Percentiles rank a stretch among this genome's conserved stretches.
Conservation (phyloP, 345 rosid species). For the Bretschneidera sinensis region DNA sequence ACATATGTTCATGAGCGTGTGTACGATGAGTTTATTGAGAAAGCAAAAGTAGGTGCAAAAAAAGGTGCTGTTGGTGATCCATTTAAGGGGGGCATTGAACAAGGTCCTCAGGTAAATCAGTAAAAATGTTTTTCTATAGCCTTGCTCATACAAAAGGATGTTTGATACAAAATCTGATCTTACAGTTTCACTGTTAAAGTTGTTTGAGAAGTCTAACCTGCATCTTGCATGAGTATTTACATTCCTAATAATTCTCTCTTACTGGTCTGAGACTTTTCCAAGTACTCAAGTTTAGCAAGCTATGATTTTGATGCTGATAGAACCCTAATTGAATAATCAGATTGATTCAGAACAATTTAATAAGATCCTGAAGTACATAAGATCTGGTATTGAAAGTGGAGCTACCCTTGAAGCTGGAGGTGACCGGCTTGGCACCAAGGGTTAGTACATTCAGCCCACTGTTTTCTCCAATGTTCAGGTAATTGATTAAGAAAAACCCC, state of each 20-base stretch:
- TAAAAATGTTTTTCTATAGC: too few relatives aligned
- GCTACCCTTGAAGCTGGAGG: slow-evolving; percentile 94
- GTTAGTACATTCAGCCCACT: slow-evolving; percentile 89
- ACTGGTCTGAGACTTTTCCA: too few relatives aligned
- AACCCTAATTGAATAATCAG: slow-evolving; percentile 27
- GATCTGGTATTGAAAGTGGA: slow-evolving; percentile 68
- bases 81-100: slow-evolving; percentile 72
- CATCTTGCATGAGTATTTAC: background rate
- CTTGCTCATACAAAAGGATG: too few relatives aligned
- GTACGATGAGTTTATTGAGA: slow-evolving; percentile 62
- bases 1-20: slow-evolving; percentile 61
- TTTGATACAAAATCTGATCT: background rate
- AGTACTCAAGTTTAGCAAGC: background rate
- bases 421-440: slow-evolving; percentile 58
- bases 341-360: slow-evolving; percentile 65
- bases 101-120: slow-evolving; percentile 86
- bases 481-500: slow-evolving; percentile 5
- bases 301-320: background rate
- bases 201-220: too few relatives aligned
- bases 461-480: slow-evolving; percentile 92
- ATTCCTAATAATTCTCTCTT: background rate
- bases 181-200: too few relatives aligned
- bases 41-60: slow-evolving; percentile 56
- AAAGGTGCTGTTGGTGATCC: slow-evolving; percentile 70
- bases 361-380: slow-evolving; percentile 70